Evolutionary conservation across 768 basidiomycete species (phyloP).

Genomic region (Cystobasidium onofrii): DNA sequence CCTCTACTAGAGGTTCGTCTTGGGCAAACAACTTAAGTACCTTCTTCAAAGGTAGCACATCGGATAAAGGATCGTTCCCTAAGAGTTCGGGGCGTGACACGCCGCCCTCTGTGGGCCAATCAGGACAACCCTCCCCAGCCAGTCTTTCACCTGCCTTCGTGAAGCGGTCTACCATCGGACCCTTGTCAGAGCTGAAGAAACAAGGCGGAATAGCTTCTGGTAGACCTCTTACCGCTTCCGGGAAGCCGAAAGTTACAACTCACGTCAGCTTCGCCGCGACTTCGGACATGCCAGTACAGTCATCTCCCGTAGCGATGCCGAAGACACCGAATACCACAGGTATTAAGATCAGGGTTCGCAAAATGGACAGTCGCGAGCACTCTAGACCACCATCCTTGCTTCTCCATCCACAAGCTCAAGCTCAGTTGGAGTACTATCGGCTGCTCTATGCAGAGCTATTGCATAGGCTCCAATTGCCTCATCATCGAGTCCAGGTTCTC

Average conservation of each 20-base stretch:
- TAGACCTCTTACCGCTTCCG: not conserved
- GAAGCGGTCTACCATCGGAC: conserved; percentile 15
- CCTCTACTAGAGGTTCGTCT: conserved; percentile 14
- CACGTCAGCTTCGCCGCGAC: conserved; percentile 25
- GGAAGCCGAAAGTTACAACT: not conserved
- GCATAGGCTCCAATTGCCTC: conserved; percentile 15
- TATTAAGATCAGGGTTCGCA: not conserved
- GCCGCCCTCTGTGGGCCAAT: not conserved
- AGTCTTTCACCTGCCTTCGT: conserved; percentile 26
- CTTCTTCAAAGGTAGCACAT: conserved; percentile 3
- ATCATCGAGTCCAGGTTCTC: conserved; percentile 22
- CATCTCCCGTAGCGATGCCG: not conserved
- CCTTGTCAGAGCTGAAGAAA: conserved; percentile 9
- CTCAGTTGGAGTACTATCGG: conserved; percentile 25
- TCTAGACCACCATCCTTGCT: conserved; percentile 3
- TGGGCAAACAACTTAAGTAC: conserved; percentile 30
- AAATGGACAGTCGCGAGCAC: not conserved
- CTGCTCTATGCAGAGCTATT: conserved; percentile 18
- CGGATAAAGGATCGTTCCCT: not conserved
- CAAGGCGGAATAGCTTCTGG: conserved; percentile 25
- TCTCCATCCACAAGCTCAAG: conserved; percentile 18
- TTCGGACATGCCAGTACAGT: not conserved
- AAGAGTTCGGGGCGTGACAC: not conserved
- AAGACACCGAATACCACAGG: not conserved
- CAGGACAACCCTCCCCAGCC: not conserved